phyloP scores from a whole-genome alignment of 331 rosid species.

The Phaseolus coccineus region DNA sequence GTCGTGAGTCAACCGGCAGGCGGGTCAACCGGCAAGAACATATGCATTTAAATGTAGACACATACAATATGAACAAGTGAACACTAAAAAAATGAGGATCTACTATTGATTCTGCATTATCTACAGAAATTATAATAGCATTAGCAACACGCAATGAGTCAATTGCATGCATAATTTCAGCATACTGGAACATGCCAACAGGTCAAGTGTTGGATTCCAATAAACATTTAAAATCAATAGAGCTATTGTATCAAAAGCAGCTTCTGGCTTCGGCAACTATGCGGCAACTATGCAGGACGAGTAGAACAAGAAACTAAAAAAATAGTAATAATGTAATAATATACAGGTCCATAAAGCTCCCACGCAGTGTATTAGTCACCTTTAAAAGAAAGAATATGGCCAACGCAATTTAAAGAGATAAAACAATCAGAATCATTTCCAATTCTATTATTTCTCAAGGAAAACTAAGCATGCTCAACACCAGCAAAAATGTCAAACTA shows the following conservation, averaged over 20 bases:
- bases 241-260: conserved; percentile 6
- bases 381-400: neutral
- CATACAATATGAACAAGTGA: conserved; percentile 3
- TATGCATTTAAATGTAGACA: neutral
- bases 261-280: conserved; percentile 6
- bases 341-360: conserved; percentile 20
- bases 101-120: neutral
- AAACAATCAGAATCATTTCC: conserved; percentile 22
- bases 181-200: neutral
- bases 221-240: neutral
- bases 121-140: neutral
- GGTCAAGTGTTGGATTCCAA: neutral
- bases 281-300: conserved; percentile 1
- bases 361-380: conserved; percentile 11
- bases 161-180: conserved; percentile 8
- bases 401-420: conserved; percentile 6
- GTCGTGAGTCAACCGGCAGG: too few species aligned
- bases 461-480: conserved; percentile 25
- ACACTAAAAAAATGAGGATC: neutral
- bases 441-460: conserved; percentile 36
- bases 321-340: conserved; percentile 5
- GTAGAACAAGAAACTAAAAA: conserved; percentile 15
- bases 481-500: conserved; percentile 18
- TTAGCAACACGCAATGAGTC: neutral
- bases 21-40: too few species aligned